These are phyloP conservation scores for Pseudogymnoascus sp. DNA, from an alignment of 2,329 filamentous ascomycete species.

Conservation along the genomic window DNA sequence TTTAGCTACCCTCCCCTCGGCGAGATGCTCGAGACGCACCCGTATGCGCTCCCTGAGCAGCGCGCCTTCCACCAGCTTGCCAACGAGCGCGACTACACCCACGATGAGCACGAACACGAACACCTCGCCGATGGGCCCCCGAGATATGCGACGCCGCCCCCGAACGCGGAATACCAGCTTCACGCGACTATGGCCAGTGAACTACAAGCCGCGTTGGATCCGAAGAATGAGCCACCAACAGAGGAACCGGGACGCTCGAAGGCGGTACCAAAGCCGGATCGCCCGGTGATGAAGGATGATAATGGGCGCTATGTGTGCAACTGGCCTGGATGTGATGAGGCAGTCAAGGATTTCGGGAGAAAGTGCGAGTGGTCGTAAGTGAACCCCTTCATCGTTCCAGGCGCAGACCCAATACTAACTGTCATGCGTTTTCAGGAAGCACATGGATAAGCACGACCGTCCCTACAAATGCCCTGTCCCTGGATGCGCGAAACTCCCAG, in stretches of 20 bases:
- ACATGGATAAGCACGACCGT: constrained; percentile 96
- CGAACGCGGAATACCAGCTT: constrained; percentile 17
- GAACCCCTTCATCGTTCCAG: background rate
- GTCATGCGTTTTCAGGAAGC: constrained; percentile 54
- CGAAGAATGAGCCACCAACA: constrained; percentile 25
- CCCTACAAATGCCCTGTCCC: constrained; percentile 78
- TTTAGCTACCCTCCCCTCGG: constrained; percentile 11
- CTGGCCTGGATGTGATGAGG: constrained; percentile 58
- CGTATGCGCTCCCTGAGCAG: background rate
- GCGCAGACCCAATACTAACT: background rate
- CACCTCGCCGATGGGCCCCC: constrained; percentile 23
- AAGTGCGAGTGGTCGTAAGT: constrained; percentile 94
- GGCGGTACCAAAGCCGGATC: constrained; percentile 51
- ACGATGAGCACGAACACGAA: constrained; percentile 15
- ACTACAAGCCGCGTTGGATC: constrained; percentile 17
- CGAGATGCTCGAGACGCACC: constrained; percentile 3
- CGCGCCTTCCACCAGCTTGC: constrained; percentile 10
- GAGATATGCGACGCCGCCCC: constrained; percentile 22
- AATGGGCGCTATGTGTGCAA: constrained; percentile 74
- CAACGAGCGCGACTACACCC: constrained; percentile 11
- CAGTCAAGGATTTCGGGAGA: constrained; percentile 59
- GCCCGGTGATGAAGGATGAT: constrained; percentile 51
- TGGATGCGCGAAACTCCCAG: constrained; percentile 85
- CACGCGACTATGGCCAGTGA: constrained; percentile 17
- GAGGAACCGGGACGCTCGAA: constrained; percentile 33